phyloP scores from a whole-genome alignment of 192 early-diverging fungal species.

The Coemansia nantahalensis region DNA sequence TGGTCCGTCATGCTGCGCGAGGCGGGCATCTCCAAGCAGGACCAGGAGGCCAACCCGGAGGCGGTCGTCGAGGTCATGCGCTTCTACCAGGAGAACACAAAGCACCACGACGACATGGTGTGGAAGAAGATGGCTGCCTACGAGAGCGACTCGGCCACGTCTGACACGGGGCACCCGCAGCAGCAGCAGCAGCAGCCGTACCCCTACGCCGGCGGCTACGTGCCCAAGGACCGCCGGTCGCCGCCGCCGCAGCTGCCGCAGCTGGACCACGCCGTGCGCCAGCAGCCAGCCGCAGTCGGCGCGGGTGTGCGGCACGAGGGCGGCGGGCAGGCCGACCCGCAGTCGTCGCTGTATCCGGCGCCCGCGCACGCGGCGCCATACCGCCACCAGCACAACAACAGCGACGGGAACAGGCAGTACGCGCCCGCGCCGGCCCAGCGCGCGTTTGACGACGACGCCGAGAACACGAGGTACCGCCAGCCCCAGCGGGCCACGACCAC shows the following conservation, averaged over 20 bases:
- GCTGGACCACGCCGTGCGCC: slow-evolving; percentile 29
- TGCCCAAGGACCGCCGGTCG: slow-evolving; percentile 21
- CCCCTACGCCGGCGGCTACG: slow-evolving; percentile 18
- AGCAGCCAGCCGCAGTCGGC: slow-evolving; percentile 36
- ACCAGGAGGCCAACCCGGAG: slow-evolving; percentile 92
- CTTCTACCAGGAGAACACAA: slow-evolving; percentile 73
- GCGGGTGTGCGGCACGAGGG: slow-evolving; percentile 24
- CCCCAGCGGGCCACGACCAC: slow-evolving; percentile 33
- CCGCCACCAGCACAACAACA: slow-evolving; percentile 49
- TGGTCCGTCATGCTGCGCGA: slow-evolving; percentile 91
- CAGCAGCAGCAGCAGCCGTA: slow-evolving; percentile 16
- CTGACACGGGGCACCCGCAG: slow-evolving; percentile 36
- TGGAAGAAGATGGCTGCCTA: slow-evolving; percentile 50
- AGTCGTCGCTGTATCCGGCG: slow-evolving; percentile 40
- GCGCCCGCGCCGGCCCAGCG: slow-evolving; percentile 23
- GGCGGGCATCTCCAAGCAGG: slow-evolving; percentile 91
- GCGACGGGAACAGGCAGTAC: slow-evolving; percentile 31
- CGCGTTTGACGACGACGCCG: slow-evolving; percentile 42
- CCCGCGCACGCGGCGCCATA: slow-evolving; percentile 36
- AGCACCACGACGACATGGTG: slow-evolving; percentile 49
- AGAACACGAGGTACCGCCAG: slow-evolving; percentile 48
- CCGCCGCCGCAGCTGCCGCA: slow-evolving; percentile 48
- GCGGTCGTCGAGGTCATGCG: slow-evolving; percentile 80
- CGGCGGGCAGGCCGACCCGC: slow-evolving; percentile 21
- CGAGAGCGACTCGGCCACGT: slow-evolving; percentile 10